These are phyloP conservation scores for Barbarea vulgaris DNA, from an alignment of 345 rosid species.

Conservation along the genomic window DNA sequence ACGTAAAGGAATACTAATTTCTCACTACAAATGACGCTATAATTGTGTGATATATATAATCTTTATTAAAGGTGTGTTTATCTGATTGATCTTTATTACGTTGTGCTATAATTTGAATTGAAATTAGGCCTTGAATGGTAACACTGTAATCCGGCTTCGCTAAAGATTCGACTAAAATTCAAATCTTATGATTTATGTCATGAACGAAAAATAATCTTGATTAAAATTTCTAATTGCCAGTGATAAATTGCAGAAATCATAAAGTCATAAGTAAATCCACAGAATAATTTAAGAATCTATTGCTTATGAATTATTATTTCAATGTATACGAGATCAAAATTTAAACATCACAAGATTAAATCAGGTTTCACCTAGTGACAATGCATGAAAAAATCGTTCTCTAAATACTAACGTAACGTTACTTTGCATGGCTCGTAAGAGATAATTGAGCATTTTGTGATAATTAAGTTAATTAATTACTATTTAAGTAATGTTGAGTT, in stretches of 20 bases:
- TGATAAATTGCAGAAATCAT: background rate
- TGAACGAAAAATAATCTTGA: too few relatives aligned
- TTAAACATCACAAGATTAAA: constrained; percentile 11
- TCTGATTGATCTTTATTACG: background rate
- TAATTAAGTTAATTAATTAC: constrained; percentile 30
- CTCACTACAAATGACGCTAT: constrained; percentile 1
- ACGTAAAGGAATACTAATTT: constrained; percentile 21
- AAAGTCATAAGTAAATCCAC: background rate
- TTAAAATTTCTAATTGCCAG: background rate
- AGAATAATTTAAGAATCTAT: background rate
- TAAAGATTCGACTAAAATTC: background rate
- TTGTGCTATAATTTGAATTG: background rate
- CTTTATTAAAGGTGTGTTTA: background rate
- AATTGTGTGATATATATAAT: background rate
- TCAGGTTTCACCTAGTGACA: constrained; percentile 29
- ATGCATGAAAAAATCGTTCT: constrained; percentile 3
- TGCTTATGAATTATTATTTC: background rate
- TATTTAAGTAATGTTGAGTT: constrained; percentile 28
- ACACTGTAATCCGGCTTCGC: background rate
- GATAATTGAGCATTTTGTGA: constrained; percentile 18
- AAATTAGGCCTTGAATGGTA: background rate
- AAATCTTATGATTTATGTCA: too few relatives aligned
- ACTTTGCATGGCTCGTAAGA: constrained; percentile 33
- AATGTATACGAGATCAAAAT: constrained; percentile 6
- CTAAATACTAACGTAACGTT: constrained; percentile 26